Evolutionary conservation across 1,284 basidiomycete species (phyloP).

Genomic region (Cryptococcus hybrid): DNA sequence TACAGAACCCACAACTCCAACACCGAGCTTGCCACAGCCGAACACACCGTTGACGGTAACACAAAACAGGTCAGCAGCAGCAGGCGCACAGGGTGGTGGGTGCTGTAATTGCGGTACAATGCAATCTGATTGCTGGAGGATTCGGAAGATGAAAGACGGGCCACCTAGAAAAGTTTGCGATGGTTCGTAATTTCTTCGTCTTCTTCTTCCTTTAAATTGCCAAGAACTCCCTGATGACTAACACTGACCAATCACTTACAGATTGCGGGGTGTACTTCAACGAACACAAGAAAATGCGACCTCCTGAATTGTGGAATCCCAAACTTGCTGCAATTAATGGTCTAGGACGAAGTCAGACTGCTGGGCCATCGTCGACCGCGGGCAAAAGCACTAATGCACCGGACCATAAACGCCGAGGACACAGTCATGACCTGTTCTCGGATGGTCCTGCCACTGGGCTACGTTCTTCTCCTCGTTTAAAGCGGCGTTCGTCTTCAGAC

Average conservation of each 20-base stretch:
- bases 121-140: constrained; percentile 37
- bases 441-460: constrained; percentile 14
- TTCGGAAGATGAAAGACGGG: constrained; percentile 39
- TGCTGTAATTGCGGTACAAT: constrained; percentile 46
- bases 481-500: constrained; percentile 1
- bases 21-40: not conserved
- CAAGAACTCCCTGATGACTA: no score
- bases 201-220: no score
- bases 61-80: not conserved
- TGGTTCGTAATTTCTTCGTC: constrained; percentile 24
- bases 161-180: constrained; percentile 42
- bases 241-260: constrained; percentile 6
- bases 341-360: constrained; percentile 2
- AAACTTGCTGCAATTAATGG: not conserved
- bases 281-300: constrained; percentile 44
- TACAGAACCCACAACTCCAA: constrained; percentile 13
- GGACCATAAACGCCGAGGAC: constrained; percentile 7
- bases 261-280: constrained; percentile 48
- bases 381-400: not conserved
- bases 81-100: constrained; percentile 10
- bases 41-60: constrained; percentile 1
- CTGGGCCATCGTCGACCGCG: not conserved
- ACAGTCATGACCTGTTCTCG: constrained; percentile 2
- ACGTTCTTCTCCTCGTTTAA: constrained; percentile 15
- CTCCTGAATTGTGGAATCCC: constrained; percentile 38